Base-by-base conservation (phyloP, 768 basidiomycete species). In the Collybia nuda region DNA sequence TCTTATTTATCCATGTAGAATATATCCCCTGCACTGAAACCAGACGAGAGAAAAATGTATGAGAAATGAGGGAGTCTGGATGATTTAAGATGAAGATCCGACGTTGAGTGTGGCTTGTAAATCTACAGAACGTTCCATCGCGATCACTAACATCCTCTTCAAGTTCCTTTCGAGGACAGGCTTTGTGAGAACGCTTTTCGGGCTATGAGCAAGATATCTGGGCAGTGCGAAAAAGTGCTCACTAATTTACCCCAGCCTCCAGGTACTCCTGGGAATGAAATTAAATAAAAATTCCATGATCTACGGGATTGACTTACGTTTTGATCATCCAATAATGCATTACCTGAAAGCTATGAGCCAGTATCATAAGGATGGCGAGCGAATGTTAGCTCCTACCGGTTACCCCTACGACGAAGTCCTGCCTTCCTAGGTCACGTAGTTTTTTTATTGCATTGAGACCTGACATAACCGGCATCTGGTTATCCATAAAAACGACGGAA, bases 401-500 rank as follows among this genome's bases (percentile, higher is more conserved):
- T 19, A 84, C 77, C 7, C 81, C 81, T 9, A 86, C 81, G 3
- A 88, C 78, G 54, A 87, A 84, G 57, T 88, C 85, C 22, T 61
- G 64, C 42, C 82, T 70, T 2, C 77, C 77, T 55, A 78, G 62
- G 54, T 67, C 65, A 43, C 85, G 69, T 14, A 88, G 66, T 53
- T 75, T 76, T 36, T 67, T 54, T 5, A 85, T 77, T 35, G 76
- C 69, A 44, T 79, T 74, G 29, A 82, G 64, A 24, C 88, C 88
- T 37, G 82, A 81, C 70, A 84, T 70, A 36, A 83, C 72, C 7
- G 80, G 81, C 82, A 86, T 86, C 64, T 86, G 84, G 62, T 88
- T 88, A 48, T 70, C 69, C 59, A 64, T 55, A 49, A 66, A 68
- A 19, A 66, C 52, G 6, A 66, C 53, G 26, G 59, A 51, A 46